Evolutionary conservation across 441 rosid species (phyloP).

Genomic region (Breynia disticha): DNA sequence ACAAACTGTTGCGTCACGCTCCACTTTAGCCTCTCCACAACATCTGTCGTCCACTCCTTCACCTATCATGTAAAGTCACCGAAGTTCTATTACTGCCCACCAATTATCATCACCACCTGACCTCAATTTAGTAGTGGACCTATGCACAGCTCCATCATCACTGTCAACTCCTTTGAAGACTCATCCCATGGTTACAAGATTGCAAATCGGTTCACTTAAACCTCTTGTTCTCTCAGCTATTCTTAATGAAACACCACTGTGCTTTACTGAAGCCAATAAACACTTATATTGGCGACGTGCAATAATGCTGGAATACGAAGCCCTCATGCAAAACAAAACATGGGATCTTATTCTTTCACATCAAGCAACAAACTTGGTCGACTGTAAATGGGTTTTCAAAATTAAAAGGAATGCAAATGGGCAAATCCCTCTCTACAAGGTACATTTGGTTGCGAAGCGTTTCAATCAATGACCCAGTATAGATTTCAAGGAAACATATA

Average conservation of each 20-base stretch:
- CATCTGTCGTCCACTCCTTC: too few relatives aligned
- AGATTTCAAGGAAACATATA: background rate
- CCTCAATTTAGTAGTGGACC: background rate
- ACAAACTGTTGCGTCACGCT: too few relatives aligned
- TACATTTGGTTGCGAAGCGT: background rate
- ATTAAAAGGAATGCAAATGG: background rate
- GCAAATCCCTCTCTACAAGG: background rate
- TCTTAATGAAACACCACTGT: background rate
- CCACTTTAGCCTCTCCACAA: too few relatives aligned
- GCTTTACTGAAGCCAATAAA: background rate
- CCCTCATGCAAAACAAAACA: background rate
- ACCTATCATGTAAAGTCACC: too few relatives aligned
- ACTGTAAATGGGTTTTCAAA: background rate
- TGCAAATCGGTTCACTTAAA: background rate
- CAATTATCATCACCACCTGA: too few relatives aligned
- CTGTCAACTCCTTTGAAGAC: background rate
- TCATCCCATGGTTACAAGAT: background rate
- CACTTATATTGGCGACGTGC: background rate
- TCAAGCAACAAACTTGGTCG: background rate
- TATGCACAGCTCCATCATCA: background rate
- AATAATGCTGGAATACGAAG: background rate
- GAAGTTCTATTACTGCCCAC: too few relatives aligned
- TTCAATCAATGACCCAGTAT: background rate
- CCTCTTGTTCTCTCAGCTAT: background rate
- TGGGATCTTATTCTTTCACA: background rate